Conservation (phyloP, 2,329 filamentous ascomycete genomes). For the Claviceps sp. region DNA sequence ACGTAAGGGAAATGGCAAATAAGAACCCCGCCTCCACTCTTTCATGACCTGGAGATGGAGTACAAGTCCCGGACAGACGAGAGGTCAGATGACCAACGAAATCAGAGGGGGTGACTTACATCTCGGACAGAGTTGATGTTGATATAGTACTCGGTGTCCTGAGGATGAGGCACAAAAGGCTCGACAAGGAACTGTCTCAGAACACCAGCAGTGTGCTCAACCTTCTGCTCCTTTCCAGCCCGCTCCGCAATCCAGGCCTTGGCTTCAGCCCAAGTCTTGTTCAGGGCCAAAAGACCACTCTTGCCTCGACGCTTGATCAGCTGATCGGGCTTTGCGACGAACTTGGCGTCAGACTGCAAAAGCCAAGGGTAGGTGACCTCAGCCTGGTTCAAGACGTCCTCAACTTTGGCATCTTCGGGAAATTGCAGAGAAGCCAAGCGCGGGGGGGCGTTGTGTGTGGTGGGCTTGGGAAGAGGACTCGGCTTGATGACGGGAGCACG, state of each 20-base stretch:
- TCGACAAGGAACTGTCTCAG: conserved; percentile 95
- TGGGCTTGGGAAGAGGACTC: conserved; percentile 70
- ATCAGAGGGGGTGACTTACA: conserved; percentile 48
- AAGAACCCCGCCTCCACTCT: background rate
- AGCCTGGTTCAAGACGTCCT: conserved; percentile 81
- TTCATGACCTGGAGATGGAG: background rate
- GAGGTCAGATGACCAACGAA: background rate
- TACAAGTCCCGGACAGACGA: background rate
- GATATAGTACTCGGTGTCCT: conserved; percentile 98
- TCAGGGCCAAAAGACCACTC: conserved; percentile 89
- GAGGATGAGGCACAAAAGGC: conserved; percentile 92
- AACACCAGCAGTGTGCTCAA: conserved; percentile 80
- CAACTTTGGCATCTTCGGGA: conserved; percentile 71
- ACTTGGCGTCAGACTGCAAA: conserved; percentile 68
- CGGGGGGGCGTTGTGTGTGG: conserved; percentile 84
- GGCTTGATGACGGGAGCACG: conserved; percentile 96
- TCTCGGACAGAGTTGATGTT: conserved; percentile 99
- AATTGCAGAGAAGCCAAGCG: conserved; percentile 90
- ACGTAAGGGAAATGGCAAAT: background rate
- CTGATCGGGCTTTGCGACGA: conserved; percentile 98
- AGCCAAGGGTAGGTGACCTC: conserved; percentile 97
- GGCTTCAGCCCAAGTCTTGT: conserved; percentile 94
- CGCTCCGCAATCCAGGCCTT: conserved; percentile 87
- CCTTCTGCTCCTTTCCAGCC: conserved; percentile 82
- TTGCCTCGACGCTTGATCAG: conserved; percentile 99